Conservation (phyloP, 495 filamentous ascomycete genomes). For the Pseudevernia furfuracea region DNA sequence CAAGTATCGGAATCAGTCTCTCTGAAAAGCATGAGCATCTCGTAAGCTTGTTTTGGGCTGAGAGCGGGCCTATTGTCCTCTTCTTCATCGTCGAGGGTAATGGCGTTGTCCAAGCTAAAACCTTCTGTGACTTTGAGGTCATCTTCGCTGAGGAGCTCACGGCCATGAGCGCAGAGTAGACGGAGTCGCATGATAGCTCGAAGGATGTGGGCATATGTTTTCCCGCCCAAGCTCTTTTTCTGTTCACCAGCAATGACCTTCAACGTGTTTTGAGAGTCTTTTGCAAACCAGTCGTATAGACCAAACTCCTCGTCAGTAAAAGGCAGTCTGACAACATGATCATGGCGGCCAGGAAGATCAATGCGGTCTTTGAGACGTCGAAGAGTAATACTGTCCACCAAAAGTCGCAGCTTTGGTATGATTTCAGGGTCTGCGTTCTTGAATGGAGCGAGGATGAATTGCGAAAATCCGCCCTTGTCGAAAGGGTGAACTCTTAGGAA, state of each 20-base stretch:
- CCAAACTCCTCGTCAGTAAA: constrained; percentile 48
- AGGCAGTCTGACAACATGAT: constrained; percentile 56
- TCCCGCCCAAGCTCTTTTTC: constrained; percentile 63
- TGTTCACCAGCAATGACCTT: constrained; percentile 44
- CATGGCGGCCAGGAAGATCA: constrained; percentile 64
- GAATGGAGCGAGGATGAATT: constrained; percentile 75
- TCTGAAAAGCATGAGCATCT: constrained; percentile 72
- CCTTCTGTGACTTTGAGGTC: constrained; percentile 74
- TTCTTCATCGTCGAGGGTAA: constrained; percentile 74
- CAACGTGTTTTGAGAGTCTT: constrained; percentile 56
- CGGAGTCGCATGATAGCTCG: constrained; percentile 86
- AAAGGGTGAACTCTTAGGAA: constrained; percentile 85
- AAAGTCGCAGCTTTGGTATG: constrained; percentile 74
- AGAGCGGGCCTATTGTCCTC: constrained; percentile 47
- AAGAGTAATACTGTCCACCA: constrained; percentile 87
- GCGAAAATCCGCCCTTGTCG: constrained; percentile 61
- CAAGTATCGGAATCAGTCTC: constrained; percentile 68
- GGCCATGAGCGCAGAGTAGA: constrained; percentile 83
- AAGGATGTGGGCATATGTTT: constrained; percentile 79
- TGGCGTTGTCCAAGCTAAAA: constrained; percentile 68
- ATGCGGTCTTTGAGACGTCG: constrained; percentile 90
- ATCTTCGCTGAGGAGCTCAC: constrained; percentile 73
- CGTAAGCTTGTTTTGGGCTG: constrained; percentile 62
- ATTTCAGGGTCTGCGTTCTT: constrained; percentile 69
- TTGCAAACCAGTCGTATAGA: constrained; percentile 55